phyloP scores from a whole-genome alignment of 2,329 filamentous ascomycete species.

The Neoascochyta sp. region DNA sequence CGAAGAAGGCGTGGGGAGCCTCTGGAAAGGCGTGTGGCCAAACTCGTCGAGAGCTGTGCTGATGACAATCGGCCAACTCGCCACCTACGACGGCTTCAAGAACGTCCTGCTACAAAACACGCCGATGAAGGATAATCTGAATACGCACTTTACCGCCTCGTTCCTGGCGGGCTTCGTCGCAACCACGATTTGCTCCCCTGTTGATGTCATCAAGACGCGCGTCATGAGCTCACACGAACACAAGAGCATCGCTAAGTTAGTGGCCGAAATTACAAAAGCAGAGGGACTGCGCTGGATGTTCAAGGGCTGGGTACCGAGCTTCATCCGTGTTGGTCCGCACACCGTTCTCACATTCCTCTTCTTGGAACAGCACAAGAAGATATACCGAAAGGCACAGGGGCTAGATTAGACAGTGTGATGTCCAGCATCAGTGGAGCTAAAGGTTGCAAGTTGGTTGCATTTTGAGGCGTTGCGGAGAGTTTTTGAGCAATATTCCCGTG shows the following conservation, averaged over 20 bases:
- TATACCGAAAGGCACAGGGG: constrained; percentile 53
- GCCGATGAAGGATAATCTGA: constrained; percentile 62
- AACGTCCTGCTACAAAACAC: constrained; percentile 62
- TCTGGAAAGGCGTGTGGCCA: constrained; percentile 83
- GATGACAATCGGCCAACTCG: constrained; percentile 82
- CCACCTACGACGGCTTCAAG: constrained; percentile 83
- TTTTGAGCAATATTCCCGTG: too few relatives aligned
- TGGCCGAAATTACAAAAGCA: constrained; percentile 63
- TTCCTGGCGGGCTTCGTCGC: constrained; percentile 78
- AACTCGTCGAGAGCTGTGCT: constrained; percentile 78
- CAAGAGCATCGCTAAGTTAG: constrained; percentile 55
- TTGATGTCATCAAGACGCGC: constrained; percentile 86
- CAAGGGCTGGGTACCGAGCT: constrained; percentile 83
- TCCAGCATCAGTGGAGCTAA: background rate
- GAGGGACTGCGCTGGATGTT: constrained; percentile 83
- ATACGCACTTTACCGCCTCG: constrained; percentile 73
- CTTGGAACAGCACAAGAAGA: constrained; percentile 78
- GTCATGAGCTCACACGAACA: constrained; percentile 68
- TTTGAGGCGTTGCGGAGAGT: constrained; percentile 6
- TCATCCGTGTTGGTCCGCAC: constrained; percentile 65
- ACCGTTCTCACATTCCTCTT: constrained; percentile 86
- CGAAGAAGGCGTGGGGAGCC: constrained; percentile 69
- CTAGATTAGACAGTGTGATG: constrained; percentile 9
- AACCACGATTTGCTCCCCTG: constrained; percentile 77
- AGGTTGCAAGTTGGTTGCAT: constrained; percentile 3